Evolutionary conservation across 345 rosid species (phyloP), one percentile per base, ranked within the genome.

Genomic region (Melaleuca alternifolia): DNA sequence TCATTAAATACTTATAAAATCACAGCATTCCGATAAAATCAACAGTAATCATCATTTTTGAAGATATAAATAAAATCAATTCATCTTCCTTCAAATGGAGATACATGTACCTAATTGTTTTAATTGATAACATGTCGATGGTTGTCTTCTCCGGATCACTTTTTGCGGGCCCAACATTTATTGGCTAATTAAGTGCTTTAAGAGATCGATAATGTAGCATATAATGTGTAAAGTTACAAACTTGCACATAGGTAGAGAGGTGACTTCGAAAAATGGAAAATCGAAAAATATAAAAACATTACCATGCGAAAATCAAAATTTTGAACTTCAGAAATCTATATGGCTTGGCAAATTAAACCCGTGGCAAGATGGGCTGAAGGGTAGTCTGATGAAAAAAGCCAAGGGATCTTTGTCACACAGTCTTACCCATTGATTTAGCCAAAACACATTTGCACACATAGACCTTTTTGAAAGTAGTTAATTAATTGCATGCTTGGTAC

Each of bases 31-130:
- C 11, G 26, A 37, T 41, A 13, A 41, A 71, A 71, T 18, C 4
- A 1, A 37, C 81, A 2, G n/a, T 2, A 33, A 59, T 59, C 2
- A 0, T 1, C 41, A 2, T n/a, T 59, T n/a, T 11, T 1, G 37
- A 33, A 20, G 11, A 71, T 10, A 71, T 71, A 37, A 71, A 71
- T 20, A 5, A 37, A 71, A 71, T 18, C 48, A 10, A 37, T 37
- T 37, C 81, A 71, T 37, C 48, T 5, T 71, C 10, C 4, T 33
- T 71, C 11, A 71, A 71, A 37, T 37, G 48, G 7, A 37, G 48
- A 71, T 37, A 71, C 13, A 3, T 37, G 81, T 1, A 5, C 48
- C 24, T 37, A 4, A 21, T 37, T 37, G 7, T 18, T 33, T 13
- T 71, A 20, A 13, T 13, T 0, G 2, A 20, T 71, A 71, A 71